Base-by-base conservation (phyloP, 768 basidiomycete genomes). In the Suillus subalutaceus region DNA sequence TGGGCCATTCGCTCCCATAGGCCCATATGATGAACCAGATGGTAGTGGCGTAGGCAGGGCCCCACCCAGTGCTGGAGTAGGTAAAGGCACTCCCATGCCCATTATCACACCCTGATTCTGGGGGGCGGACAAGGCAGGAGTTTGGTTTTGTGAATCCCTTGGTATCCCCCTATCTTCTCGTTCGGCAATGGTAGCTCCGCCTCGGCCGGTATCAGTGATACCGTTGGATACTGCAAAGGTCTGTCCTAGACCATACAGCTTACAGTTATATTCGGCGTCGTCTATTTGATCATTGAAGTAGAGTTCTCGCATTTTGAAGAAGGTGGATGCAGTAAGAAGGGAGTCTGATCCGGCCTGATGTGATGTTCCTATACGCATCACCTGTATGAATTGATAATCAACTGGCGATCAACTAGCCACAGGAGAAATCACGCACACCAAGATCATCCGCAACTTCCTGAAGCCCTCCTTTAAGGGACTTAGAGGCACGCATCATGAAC, bases 311-410 rank as follows among this genome's bases (percentile, higher is more conserved):
- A 98, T 93, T 78, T 96, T 93, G 90, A 99, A 99, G 80, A 98
- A 99, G 0, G 94, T 94, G 2, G 91, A 88, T 3, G 95, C 88
- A 8, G 96, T 98, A 56, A 99, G 85, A 50, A 99, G 89, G 16
- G 93, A 94, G 75, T 99, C 97, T n/a, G 94, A 96, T 16, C 97
- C 97, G 12, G 97, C 96, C 80, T 97, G 97, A 78, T 97, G 96
- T 64, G 94, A 93, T 26, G 89, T 86, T 6, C 94, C 95, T 77
- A 95, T 93, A 53, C 96, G 88, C 79, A 90, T 83, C 37, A 97
- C 91, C 96, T 97, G 72, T 3, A 61, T 62, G 26, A 5, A 61
- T n/a, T 16, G 3, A 30, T 20, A 23, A 65, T 40, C 53, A 63
- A 60, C 63, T 48, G 16, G 26, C 26, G 41, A 57, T 23, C 23